Evolutionary conservation across 371 early-diverging fungal species (phyloP), one percentile per base, ranked within the genome.

Genomic region (Spraguea lophii): DNA sequence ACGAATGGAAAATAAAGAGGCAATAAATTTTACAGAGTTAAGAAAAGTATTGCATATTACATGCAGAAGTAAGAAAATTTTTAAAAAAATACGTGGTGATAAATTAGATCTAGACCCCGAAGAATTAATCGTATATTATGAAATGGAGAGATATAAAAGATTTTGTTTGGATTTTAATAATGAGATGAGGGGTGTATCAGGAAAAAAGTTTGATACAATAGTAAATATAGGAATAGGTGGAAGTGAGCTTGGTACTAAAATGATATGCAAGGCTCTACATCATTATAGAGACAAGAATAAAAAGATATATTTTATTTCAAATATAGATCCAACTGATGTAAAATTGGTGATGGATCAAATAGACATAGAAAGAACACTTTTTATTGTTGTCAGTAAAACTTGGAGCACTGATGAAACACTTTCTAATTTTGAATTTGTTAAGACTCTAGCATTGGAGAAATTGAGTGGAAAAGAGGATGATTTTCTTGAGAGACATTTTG

Each of bases 151-250:
- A 62, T 90, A 93, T 83, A 77, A 78, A 64, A 63, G 75, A 45
- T 81, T 83, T 50, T 76, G 81, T 7, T 78, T 85, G 45, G 66
- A 73, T 12, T 77, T 95, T 57, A 76, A 77, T 22, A 88, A 89
- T 35, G 71, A 70, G 49, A 85, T 92, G 85, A 81, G 75, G 65
- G 88, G 94, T 25, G 85, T 83, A 63, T 84, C 90, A 21, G 91
- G 90, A 61, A 78, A 88, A 71, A 61, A 67, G 30, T 84, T 95
- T 61, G 82, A 83, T 38, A 87, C 87, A 59, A 72, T 95, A 30
- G 85, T 95, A 64, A 91, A 91, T 75, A 90, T 93, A 68, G 94
- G 97, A 64, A 95, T 95, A 63, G 97, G 94, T 63, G 97, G 94
- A 62, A 88, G 88, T n/a, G 94, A 95, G 71, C 76, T 95, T 40